phyloP scores from a whole-genome alignment of 768 basidiomycete species.

The Trametes elegans region DNA sequence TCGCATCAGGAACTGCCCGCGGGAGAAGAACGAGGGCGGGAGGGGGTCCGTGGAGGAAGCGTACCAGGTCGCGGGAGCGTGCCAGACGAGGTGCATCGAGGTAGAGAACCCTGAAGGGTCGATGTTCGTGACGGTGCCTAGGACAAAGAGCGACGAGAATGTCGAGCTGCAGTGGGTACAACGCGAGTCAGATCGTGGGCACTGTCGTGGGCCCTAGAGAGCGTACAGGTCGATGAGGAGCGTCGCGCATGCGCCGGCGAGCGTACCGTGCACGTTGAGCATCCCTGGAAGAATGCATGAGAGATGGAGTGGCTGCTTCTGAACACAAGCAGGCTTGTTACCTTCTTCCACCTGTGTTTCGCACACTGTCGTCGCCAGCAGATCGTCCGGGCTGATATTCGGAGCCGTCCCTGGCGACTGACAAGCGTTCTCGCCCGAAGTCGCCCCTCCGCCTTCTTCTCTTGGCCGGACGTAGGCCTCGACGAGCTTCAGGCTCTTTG shows the following conservation, averaged over 20 bases:
- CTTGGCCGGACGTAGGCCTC: conserved; percentile 19
- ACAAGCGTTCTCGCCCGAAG: background rate
- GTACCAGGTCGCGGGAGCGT: conserved; percentile 20
- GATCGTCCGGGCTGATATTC: background rate
- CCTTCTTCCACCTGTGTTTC: conserved; percentile 25
- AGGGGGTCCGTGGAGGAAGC: background rate
- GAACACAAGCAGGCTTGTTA: background rate
- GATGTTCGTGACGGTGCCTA: conserved; percentile 11
- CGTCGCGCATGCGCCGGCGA: conserved; percentile 22
- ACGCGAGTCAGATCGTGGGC: background rate
- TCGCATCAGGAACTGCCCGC: no score
- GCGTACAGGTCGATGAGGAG: conserved; percentile 27
- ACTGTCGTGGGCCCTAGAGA: background rate
- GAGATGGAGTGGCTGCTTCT: no score
- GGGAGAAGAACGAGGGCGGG: background rate
- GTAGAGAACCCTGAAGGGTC: conserved; percentile 23
- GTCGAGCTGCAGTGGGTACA: conserved; percentile 16
- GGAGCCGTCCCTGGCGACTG: background rate
- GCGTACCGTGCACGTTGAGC: conserved; percentile 27
- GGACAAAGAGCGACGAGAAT: conserved; percentile 20
- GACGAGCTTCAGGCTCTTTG: conserved; percentile 21
- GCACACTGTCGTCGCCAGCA: conserved; percentile 22
- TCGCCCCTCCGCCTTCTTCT: background rate
- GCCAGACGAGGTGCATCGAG: conserved; percentile 24
- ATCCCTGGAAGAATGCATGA: conserved; percentile 20